A percentile compares a stretch with the other conserved stretches of the same genome.
Evolutionary conservation across 2,329 filamentous ascomycete genomes (phyloP).

Genomic region (Huntiella bhutanensis): DNA sequence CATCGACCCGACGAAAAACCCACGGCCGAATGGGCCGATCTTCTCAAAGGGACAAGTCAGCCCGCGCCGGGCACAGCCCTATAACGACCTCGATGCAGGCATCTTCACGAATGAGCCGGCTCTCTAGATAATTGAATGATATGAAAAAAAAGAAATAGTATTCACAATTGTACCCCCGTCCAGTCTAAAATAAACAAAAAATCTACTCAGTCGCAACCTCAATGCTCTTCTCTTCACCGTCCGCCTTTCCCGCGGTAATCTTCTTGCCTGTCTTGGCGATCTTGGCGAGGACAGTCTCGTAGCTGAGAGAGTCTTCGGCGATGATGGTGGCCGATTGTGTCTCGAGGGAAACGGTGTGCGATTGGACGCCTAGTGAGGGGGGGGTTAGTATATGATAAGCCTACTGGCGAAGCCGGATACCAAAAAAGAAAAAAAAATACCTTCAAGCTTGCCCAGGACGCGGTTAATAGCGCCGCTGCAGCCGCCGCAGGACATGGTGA

Average conservation of each 20-base stretch:
- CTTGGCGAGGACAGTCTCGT: constrained; percentile 65
- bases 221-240: constrained; percentile 40
- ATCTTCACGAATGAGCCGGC: constrained; percentile 16
- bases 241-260: constrained; percentile 57
- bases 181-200: no score
- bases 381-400: neutral
- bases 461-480: constrained; percentile 89
- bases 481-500: constrained; percentile 85
- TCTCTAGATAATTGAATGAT: neutral
- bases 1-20: no score
- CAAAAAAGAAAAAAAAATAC: constrained; percentile 28
- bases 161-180: neutral
- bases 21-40: no score
- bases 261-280: constrained; percentile 94
- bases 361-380: constrained; percentile 50
- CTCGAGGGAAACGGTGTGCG: constrained; percentile 73
- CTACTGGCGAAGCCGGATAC: no score
- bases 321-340: constrained; percentile 64
- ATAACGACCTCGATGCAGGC: constrained; percentile 11
- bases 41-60: no score
- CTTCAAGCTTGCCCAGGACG: constrained; percentile 79
- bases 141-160: neutral
- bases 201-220: constrained; percentile 21
- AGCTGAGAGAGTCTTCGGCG: constrained; percentile 48
- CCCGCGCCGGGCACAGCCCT: no score